These are phyloP conservation scores for Vinca minor DNA, from an alignment of 257 asterid genomes.

Conservation along the genomic window DNA sequence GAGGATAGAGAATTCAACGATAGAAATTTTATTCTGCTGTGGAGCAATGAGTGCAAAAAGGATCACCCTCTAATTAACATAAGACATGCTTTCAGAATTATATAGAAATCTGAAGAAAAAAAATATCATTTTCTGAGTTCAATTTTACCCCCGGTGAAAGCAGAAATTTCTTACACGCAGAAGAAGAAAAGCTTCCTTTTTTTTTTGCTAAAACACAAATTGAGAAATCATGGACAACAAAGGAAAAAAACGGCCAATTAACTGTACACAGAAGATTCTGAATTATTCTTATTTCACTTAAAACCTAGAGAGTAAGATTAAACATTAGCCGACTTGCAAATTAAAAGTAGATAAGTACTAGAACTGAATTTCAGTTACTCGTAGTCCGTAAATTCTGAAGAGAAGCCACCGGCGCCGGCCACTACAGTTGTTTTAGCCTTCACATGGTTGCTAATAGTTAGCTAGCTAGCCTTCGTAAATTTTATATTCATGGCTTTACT, in stretches of 20 bases:
- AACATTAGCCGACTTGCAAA: conserved; percentile 1
- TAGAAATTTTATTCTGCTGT: too few relatives aligned
- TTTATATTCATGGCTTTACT: conserved; percentile 26
- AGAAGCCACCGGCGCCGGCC: too few relatives aligned
- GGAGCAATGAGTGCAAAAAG: too few relatives aligned
- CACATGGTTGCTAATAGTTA: conserved; percentile 4
- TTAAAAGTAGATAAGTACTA: not conserved
- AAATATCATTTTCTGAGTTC: not conserved
- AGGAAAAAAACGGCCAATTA: conserved; percentile 7
- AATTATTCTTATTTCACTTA: not conserved
- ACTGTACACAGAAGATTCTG: conserved; percentile 20
- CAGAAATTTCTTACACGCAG: not conserved
- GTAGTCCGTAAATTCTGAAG: conserved; percentile 2
- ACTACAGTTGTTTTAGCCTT: not conserved
- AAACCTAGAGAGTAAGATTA: conserved; percentile 6
- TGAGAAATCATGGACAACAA: not conserved
- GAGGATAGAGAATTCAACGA: too few relatives aligned
- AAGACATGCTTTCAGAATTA: not conserved
- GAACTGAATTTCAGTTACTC: not conserved
- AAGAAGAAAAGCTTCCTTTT: conserved; percentile 1
- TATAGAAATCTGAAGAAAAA: not conserved
- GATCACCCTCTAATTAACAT: too few relatives aligned
- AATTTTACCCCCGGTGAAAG: not conserved
- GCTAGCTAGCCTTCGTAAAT: not conserved
- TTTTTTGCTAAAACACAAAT: not conserved